phyloP scores from a whole-genome alignment of 176 grass and related monocot species.

The Lolium perenne region DNA sequence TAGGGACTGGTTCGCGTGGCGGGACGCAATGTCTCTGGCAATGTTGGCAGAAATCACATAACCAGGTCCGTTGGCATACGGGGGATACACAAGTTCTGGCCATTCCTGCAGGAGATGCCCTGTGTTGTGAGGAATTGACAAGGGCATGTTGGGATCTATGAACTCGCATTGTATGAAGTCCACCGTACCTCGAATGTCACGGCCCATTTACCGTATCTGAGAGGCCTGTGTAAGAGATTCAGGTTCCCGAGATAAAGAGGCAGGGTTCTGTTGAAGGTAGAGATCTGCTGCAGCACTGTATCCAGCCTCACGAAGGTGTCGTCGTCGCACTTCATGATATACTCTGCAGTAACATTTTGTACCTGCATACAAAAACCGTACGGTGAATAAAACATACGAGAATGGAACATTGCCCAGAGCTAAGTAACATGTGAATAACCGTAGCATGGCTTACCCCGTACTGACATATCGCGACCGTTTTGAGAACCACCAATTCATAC shows the following conservation, averaged over 20 bases:
- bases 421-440: background rate
- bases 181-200: slow-evolving; percentile 72
- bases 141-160: background rate
- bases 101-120: slow-evolving; percentile 68
- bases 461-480: slow-evolving; percentile 94
- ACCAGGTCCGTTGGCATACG: slow-evolving; percentile 92
- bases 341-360: slow-evolving; percentile 64
- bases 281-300: slow-evolving; percentile 71
- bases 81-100: slow-evolving; percentile 88
- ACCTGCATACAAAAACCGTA: slow-evolving; percentile 50
- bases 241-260: slow-evolving; percentile 90
- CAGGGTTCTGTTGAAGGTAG: slow-evolving; percentile 53
- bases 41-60: slow-evolving; percentile 75
- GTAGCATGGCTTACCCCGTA: slow-evolving; percentile 64
- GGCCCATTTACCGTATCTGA: slow-evolving; percentile 85
- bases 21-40: slow-evolving; percentile 57
- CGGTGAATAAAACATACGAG: background rate
- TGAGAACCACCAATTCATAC: slow-evolving; percentile 96
- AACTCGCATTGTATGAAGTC: background rate
- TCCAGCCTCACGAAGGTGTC: slow-evolving; percentile 89
- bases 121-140: background rate
- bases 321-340: slow-evolving; percentile 96
- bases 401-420: background rate
- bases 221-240: slow-evolving; percentile 84
- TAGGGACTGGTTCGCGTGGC: slow-evolving; percentile 62